Evolutionary conservation across 2,329 filamentous ascomycete species (phyloP).

Genomic region (Lasiodiplodia hormozganensis): DNA sequence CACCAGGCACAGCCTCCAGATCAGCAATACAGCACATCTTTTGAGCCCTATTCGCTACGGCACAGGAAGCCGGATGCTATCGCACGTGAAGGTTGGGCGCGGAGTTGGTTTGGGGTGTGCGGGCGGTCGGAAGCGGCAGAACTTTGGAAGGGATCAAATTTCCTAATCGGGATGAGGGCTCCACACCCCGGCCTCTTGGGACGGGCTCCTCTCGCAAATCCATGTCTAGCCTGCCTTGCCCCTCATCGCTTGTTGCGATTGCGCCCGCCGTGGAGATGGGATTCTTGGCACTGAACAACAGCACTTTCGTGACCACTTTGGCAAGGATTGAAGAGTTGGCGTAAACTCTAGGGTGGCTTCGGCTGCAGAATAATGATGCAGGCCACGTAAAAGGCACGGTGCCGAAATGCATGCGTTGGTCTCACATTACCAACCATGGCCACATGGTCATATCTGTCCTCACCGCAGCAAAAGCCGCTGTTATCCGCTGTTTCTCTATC

Average conservation of each 20-base stretch:
- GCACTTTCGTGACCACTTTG: background rate
- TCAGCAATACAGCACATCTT: background rate
- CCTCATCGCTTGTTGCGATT: background rate
- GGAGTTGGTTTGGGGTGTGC: background rate
- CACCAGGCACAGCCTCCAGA: background rate
- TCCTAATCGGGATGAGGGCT: slow-evolving; percentile 12
- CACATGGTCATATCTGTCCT: background rate
- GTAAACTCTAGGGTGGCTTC: background rate
- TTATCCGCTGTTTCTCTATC: background rate
- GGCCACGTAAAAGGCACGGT: background rate
- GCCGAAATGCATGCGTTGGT: background rate
- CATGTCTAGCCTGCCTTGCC: background rate
- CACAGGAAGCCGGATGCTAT: background rate
- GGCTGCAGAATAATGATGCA: background rate
- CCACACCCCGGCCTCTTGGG: slow-evolving; percentile 1
- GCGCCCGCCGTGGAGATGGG: too few relatives aligned
- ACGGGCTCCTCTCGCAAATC: background rate
- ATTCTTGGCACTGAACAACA: background rate
- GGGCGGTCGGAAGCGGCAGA: slow-evolving; percentile 8
- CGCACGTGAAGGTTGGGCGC: background rate
- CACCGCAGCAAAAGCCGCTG: background rate
- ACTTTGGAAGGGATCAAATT: slow-evolving; percentile 17
- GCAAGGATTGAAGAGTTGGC: background rate
- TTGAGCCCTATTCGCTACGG: background rate
- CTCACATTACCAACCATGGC: background rate